Percentiles rank a stretch among this genome's conserved stretches.
Evolutionary conservation across 352 stramenopile species (phyloP).

Genomic region (Pythium vanterpoolii): DNA sequence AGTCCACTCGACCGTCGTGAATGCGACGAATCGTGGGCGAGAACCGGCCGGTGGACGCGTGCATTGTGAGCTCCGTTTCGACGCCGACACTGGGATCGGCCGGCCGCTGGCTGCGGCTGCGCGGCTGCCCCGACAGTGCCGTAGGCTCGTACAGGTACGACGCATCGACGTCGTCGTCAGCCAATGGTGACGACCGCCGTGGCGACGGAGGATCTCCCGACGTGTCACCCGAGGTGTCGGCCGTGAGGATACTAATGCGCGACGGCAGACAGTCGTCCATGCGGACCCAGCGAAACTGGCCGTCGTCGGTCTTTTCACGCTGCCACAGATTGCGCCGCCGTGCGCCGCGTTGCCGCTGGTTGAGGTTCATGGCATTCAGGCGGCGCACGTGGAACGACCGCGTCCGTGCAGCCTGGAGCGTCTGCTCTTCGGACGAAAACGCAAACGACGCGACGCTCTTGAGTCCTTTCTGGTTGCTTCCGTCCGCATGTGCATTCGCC

Average conservation of each 20-base stretch:
- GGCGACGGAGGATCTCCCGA: constrained; percentile 4
- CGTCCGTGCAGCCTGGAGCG: constrained; percentile 50
- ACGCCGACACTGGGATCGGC: constrained; percentile 33
- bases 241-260: constrained; percentile 57
- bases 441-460: constrained; percentile 31
- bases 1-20: constrained; percentile 23
- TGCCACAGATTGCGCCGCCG: constrained; percentile 75
- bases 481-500: constrained; percentile 10
- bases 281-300: constrained; percentile 77
- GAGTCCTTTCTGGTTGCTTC: not conserved
- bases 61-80: constrained; percentile 73
- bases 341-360: constrained; percentile 68
- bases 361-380: constrained; percentile 80
- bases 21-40: constrained; percentile 58
- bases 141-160: constrained; percentile 36
- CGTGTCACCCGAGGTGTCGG: constrained; percentile 25
- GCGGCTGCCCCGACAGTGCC: constrained; percentile 6
- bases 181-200: constrained; percentile 4
- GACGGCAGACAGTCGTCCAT: constrained; percentile 65
- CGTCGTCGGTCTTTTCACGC: constrained; percentile 64
- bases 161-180: constrained; percentile 28
- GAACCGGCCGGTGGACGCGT: constrained; percentile 36
- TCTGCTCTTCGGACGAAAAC: constrained; percentile 28
- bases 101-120: constrained; percentile 18
- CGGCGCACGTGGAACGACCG: constrained; percentile 77